Evolutionary conservation across 2,329 filamentous ascomycete genomes (phyloP), one percentile per base, ranked within the genome.

Genomic region (Stemphylium lycopersici): DNA sequence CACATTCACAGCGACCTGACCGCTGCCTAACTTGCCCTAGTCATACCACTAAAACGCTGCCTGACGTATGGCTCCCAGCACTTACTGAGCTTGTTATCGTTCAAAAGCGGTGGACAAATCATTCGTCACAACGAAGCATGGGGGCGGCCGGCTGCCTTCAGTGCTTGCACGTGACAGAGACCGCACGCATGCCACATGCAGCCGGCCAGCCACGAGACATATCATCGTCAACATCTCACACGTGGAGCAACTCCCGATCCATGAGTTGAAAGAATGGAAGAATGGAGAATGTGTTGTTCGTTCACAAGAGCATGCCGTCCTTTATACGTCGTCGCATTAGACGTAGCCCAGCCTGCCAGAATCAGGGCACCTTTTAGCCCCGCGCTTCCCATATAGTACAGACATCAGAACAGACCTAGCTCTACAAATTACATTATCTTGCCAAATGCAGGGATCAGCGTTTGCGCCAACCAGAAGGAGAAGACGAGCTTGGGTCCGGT

Each of bases 401-500:
- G 39, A 63, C 55, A 58, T 62, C 49, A 51, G 48, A 53, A 40
- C 48, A 42, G 49, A 48, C 50, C 52, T 52, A 59, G 44, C 40
- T 46, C 56, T 45, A 43, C 39, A 49, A 39, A 56, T 65, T 82
- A 86, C 75, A 87, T 78, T 55, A 87, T 74, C 76, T 87, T 86
- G 70, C 86, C 90, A 77, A 98, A 98, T 34, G 92, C 89, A 46
- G 95, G 95, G 73, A 99, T 99, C 70, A 99, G 83, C 26, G 95
- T 98, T 83, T 99, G 95, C 53, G 95, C 95, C 73, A 99, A 87
- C 95, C 95, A 99, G 87, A 99, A 99, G 58, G 93, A 97, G 83
- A 99, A 99, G 60, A 98, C 95, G 57, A 99, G 85, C 85, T 99
- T 99, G 61, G 95, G 95, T 20, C 95, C 96, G 13, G 95, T 99